These are phyloP conservation scores for Hordeum vulgare DNA, from an alignment of 176 grass and related monocot species.

Conservation along the genomic window MorexV3_pseudomolecules_assembly NC_058522.1:518465201-518465700, in stretches of 20 bases:
- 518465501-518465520: neutral
- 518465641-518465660: slow-evolving; percentile 14
- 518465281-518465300: neutral
- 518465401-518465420: slow-evolving; percentile 20
- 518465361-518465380: neutral
- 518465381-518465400: slow-evolving; percentile 26
- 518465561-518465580: slow-evolving; percentile 4
- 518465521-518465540: slow-evolving; percentile 13
- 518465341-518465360: neutral
- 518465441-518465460: neutral
- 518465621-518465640: neutral
- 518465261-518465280: slow-evolving; percentile 1
- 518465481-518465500: slow-evolving; percentile 4
- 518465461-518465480: neutral
- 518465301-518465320: slow-evolving; percentile 12
- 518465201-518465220: slow-evolving; percentile 31
- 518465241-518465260: neutral
- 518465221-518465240: slow-evolving; percentile 18
- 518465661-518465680: neutral
- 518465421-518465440: neutral
- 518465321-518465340: neutral
- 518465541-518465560: neutral
- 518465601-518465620: neutral
- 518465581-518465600: slow-evolving; percentile 28
- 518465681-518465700: slow-evolving; percentile 20